These are phyloP conservation scores for Gymnopus androsaceus DNA, from an alignment of 1,284 basidiomycete species.

Conservation along the genomic window DNA sequence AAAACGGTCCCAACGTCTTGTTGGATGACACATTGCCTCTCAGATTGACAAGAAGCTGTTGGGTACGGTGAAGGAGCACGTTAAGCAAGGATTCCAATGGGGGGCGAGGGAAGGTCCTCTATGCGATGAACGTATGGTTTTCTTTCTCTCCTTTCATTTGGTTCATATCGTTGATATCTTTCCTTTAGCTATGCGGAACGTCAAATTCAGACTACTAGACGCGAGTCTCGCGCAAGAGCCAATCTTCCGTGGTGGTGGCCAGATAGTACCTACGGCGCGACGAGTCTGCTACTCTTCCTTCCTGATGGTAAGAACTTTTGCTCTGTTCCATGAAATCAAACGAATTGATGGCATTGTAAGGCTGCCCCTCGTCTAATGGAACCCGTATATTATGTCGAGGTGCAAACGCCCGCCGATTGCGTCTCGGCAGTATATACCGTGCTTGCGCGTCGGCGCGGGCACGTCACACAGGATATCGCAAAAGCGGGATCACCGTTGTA, in stretches of 20 bases:
- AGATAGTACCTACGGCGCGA: conserved; percentile 97
- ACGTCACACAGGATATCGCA: conserved; percentile 96
- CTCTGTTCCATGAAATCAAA: background rate
- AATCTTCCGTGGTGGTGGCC: conserved; percentile 96
- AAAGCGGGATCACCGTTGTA: conserved; percentile 97
- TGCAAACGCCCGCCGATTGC: conserved; percentile 97
- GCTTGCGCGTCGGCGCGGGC: conserved; percentile 92
- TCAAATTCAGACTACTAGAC: conserved; percentile 95
- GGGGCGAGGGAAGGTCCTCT: conserved; percentile 95
- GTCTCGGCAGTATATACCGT: conserved; percentile 98
- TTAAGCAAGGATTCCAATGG: conserved; percentile 99
- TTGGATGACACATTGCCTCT: conserved; percentile 96
- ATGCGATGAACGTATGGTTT: conserved; percentile 86
- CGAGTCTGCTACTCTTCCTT: conserved; percentile 99
- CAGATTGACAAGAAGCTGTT: conserved; percentile 93
- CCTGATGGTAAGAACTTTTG: conserved; percentile 73
- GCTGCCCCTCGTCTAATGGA: conserved; percentile 93
- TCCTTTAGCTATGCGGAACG: conserved; percentile 89
- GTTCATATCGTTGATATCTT: conserved; percentile 4
- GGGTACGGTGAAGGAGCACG: conserved; percentile 87
- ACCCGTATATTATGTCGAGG: conserved; percentile 97
- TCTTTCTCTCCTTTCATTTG: background rate
- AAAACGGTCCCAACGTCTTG: conserved; percentile 90
- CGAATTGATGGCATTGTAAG: conserved; percentile 38
- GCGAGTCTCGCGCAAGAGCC: conserved; percentile 91